phyloP scores from a whole-genome alignment of 139 green algal genomes.

The Bryopsis sp. region DNA sequence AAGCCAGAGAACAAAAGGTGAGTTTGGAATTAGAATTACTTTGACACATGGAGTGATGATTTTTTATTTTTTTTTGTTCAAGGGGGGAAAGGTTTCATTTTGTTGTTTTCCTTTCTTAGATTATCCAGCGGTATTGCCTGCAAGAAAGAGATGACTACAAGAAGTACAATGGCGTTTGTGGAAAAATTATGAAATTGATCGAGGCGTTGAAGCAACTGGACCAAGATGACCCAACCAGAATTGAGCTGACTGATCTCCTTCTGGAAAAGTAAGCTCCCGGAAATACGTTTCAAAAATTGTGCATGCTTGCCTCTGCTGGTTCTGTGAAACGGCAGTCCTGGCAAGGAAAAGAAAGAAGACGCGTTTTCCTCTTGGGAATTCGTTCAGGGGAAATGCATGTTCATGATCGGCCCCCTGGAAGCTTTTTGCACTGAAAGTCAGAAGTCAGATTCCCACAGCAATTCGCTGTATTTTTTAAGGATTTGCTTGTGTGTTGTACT shows the following conservation, averaged over 20 bases:
- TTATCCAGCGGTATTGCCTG: slow-evolving; percentile 95
- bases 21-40: too few species aligned
- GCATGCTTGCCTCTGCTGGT: too few species aligned
- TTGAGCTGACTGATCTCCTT: slow-evolving; percentile 90
- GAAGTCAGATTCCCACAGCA: neutral
- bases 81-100: too few species aligned
- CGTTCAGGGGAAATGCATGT: too few species aligned
- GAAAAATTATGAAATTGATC: slow-evolving; percentile 80
- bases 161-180: slow-evolving; percentile 84
- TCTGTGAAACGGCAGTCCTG: too few species aligned
- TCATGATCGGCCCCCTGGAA: too few species aligned
- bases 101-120: slow-evolving; percentile 37
- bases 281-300: too few species aligned
- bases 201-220: slow-evolving; percentile 72
- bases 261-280: slow-evolving; percentile 89
- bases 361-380: too few species aligned
- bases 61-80: too few species aligned
- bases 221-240: slow-evolving; percentile 63
- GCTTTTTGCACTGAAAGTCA: too few species aligned
- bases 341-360: too few species aligned
- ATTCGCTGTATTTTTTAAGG: neutral
- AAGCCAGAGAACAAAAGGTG: slow-evolving; percentile 18
- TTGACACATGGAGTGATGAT: too few species aligned
- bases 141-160: slow-evolving; percentile 96
- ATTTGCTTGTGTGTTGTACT: neutral